Percentiles rank a stretch among this genome's conserved stretches.
phyloP scores from a whole-genome alignment of 164 flowering plant genomes.

The Protea cynaroides region DNA sequence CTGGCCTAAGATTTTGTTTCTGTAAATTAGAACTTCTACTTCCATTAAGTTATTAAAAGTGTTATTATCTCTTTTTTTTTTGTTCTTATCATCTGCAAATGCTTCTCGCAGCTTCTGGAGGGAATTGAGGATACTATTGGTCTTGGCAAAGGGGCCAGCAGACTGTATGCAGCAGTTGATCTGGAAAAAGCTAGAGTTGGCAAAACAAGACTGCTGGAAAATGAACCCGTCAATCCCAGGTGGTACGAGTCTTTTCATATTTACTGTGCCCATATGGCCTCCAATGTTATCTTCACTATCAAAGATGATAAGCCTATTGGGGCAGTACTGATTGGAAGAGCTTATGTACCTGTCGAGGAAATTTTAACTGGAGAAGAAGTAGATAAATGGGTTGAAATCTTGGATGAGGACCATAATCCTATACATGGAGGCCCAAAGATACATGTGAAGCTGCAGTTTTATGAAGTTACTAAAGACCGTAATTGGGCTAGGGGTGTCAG shows the following conservation, averaged over 20 bases:
- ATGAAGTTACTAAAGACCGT: constrained; percentile 43
- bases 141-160: constrained; percentile 46
- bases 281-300: constrained; percentile 56
- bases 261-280: constrained; percentile 70
- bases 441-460: constrained; percentile 62
- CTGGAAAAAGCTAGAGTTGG: constrained; percentile 68
- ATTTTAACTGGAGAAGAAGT: constrained; percentile 55
- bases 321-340: constrained; percentile 71
- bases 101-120: constrained; percentile 33
- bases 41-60: not conserved
- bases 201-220: constrained; percentile 47
- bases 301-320: constrained; percentile 73
- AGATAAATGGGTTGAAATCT: constrained; percentile 60
- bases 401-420: constrained; percentile 49
- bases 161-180: constrained; percentile 72
- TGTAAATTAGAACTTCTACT: too few species aligned
- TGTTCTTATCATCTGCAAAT: not conserved
- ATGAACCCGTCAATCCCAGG: constrained; percentile 43
- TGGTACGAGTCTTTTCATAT: constrained; percentile 82
- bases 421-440: constrained; percentile 41
- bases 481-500: constrained; percentile 51
- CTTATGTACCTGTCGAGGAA: constrained; percentile 56
- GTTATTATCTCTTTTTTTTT: not conserved
- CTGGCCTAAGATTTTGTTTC: too few species aligned
- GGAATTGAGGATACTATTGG: constrained; percentile 59